These are phyloP conservation scores for Butyriboletus appendiculatus DNA, from an alignment of 1,284 basidiomycete genomes.

Conservation along the genomic window DNA sequence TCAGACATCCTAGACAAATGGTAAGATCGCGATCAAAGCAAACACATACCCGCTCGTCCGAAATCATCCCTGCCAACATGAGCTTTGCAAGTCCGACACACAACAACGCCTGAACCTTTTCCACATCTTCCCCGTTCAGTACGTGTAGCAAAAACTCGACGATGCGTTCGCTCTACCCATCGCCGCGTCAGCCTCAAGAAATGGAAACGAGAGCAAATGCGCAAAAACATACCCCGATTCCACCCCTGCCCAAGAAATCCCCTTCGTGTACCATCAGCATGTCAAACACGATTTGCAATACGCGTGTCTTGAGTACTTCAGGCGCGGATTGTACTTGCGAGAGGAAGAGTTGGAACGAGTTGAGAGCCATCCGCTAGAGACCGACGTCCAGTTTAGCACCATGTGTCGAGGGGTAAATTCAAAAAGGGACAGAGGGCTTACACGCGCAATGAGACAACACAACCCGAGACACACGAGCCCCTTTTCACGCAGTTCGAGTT, in stretches of 20 bases:
- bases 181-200: neutral
- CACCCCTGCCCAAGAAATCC: constrained; percentile 64
- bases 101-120: constrained; percentile 78
- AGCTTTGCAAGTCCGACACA: constrained; percentile 90
- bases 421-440: constrained; percentile 27
- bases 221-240: constrained; percentile 45
- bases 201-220: neutral
- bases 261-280: constrained; percentile 88
- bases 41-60: constrained; percentile 64
- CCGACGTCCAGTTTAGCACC: neutral
- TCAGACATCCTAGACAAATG: neutral
- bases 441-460: constrained; percentile 88
- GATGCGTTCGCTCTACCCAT: constrained; percentile 62
- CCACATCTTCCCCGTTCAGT: constrained; percentile 74
- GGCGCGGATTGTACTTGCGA: constrained; percentile 81
- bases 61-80: constrained; percentile 82
- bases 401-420: neutral
- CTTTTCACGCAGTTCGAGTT: constrained; percentile 81
- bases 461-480: constrained; percentile 87
- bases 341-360: constrained; percentile 90
- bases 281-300: constrained; percentile 90
- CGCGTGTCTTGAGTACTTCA: constrained; percentile 76
- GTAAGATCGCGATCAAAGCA: neutral
- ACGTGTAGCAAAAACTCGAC: constrained; percentile 76
- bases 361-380: constrained; percentile 80